Conservation (phyloP, 495 filamentous ascomycete genomes). For the Daldinia vernicosa region DNA sequence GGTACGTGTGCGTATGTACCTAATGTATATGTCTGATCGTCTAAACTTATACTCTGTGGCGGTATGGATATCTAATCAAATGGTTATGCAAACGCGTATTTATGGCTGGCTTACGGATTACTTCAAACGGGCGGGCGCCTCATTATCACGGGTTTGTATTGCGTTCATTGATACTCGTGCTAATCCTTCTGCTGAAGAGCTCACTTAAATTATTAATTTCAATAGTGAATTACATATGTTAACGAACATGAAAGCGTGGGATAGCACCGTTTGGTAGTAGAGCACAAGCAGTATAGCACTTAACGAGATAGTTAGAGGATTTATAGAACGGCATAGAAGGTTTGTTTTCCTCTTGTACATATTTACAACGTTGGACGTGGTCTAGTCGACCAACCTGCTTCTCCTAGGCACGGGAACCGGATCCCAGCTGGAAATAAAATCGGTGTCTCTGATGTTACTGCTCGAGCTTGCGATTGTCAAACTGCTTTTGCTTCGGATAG, state of each 20-base stretch:
- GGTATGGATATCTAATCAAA: too few relatives aligned
- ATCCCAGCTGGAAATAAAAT: slow-evolving; percentile 15
- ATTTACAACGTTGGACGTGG: slow-evolving; percentile 44
- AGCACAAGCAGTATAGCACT: not conserved
- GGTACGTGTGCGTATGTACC: too few relatives aligned
- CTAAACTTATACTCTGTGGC: too few relatives aligned
- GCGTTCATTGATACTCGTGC: not conserved
- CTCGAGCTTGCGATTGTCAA: slow-evolving; percentile 31
- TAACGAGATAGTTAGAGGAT: not conserved
- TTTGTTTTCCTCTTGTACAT: slow-evolving; percentile 44
- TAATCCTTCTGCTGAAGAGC: not conserved
- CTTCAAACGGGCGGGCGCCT: not conserved
- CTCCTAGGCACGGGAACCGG: slow-evolving; percentile 13
- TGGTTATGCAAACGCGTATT: not conserved
- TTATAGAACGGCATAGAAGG: slow-evolving; percentile 40
- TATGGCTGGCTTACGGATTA: not conserved
- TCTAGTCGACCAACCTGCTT: slow-evolving; percentile 16
- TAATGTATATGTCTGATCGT: too few relatives aligned
- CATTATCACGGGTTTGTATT: not conserved
- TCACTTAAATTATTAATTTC: not conserved
- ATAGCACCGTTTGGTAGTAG: not conserved
- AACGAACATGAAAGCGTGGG: not conserved
- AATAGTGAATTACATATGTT: not conserved
- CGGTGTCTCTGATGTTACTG: slow-evolving; percentile 3
- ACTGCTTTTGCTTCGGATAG: slow-evolving; percentile 38